Evolutionary conservation across 148 eudicot genomes (phyloP), one percentile per base, ranked within the genome.

Genomic region (Amaranthus palmeri): DNA sequence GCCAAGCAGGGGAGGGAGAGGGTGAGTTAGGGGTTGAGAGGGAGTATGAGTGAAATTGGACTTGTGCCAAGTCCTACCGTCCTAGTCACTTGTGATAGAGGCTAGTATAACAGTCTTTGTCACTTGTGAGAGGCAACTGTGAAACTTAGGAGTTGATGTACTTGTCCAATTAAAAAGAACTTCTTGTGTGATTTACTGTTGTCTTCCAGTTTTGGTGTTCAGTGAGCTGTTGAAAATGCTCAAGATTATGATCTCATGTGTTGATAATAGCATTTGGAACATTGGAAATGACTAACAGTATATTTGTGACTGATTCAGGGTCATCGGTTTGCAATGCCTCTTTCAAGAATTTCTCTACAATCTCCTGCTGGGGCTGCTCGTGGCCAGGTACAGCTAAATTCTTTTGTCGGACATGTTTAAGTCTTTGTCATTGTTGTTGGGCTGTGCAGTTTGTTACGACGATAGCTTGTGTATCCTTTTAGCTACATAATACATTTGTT

Each of bases 361-460:
- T 76, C 96, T 69, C 96, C 93, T 61, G 93, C 88, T 69, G 97
- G 97, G 66, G 85, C 86, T 79, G 93, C 90, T 72, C 84, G 85
- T 81, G 98, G 98, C 70, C 88, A 84, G 90, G 97, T 91, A n/a
- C n/a, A n/a, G n/a, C n/a, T n/a, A n/a, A n/a, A n/a, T n/a, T n/a
- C n/a, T n/a, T n/a, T n/a, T n/a, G n/a, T n/a, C n/a, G n/a, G n/a
- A n/a, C n/a, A n/a, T n/a, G n/a, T n/a, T n/a, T n/a, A 73, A 70
- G 80, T 57, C 63, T 61, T 25, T 25, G 36, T 18, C 48, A 42
- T 49, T 76, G 14, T 14, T 74, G 60, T 49, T 3, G 10, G 17
- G 41, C 17, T 36, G 57, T 48, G 12, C 3, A 17, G 7, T 41
- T 1, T 10, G 42, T 49, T 18, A 43, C 42, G 41, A 65, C 25